A percentile compares a stretch with the other conserved stretches of the same genome.
These are phyloP conservation scores for Rhododendron henanense DNA, from an alignment of 148 eudicot genomes.

Conservation along the genomic window DNA sequence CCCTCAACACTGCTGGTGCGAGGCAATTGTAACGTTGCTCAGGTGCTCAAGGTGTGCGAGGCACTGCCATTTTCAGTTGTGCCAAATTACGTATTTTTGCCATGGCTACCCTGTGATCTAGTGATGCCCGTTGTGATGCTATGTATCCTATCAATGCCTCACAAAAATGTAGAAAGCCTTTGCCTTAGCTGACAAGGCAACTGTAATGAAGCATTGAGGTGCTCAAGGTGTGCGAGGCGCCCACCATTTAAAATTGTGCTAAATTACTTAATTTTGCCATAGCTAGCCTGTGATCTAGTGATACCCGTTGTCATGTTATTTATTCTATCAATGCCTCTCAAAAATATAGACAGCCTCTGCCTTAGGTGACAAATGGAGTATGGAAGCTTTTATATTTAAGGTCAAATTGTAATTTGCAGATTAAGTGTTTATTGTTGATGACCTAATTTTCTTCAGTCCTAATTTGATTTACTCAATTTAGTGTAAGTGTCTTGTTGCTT, in stretches of 20 bases:
- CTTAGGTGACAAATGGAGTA: background rate
- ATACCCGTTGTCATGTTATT: background rate
- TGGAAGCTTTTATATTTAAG: background rate
- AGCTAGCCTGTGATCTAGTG: background rate
- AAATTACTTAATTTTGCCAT: background rate
- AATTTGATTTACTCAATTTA: background rate
- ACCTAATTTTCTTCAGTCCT: background rate
- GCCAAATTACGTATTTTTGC: background rate
- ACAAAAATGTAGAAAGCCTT: background rate
- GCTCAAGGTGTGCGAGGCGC: background rate
- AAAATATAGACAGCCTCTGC: background rate
- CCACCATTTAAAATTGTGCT: background rate
- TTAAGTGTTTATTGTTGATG: background rate
- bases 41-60: background rate
- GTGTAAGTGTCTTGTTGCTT: background rate
- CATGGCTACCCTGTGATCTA: background rate
- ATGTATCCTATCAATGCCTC: background rate
- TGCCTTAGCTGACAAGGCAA: background rate
- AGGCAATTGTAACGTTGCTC: background rate
- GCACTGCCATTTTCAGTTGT: background rate
- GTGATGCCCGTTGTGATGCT: background rate
- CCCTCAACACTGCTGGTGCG: background rate
- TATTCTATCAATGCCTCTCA: background rate
- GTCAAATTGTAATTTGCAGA: background rate
- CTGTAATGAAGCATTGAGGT: background rate